phyloP scores from a whole-genome alignment of 192 early-diverging fungal species.

The Thoreauomyces humboldtii region DNA sequence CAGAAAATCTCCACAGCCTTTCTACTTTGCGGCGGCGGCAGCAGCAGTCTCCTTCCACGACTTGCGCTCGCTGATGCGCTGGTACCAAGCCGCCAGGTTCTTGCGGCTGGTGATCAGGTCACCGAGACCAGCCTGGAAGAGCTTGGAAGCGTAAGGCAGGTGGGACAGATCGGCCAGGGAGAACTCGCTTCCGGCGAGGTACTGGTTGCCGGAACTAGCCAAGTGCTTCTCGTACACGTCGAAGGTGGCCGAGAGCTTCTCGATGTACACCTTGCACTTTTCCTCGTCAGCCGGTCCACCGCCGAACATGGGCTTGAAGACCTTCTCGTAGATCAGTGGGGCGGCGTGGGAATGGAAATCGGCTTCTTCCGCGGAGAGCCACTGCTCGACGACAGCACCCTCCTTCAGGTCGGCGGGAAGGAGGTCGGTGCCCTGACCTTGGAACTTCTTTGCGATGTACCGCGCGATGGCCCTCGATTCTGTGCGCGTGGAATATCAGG shows the following conservation, averaged over 20 bases:
- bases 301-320: constrained; percentile 17
- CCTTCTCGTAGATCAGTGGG: not conserved
- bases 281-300: constrained; percentile 5
- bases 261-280: not conserved
- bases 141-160: not conserved
- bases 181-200: constrained; percentile 17
- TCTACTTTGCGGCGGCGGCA: not conserved
- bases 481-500: too few species aligned
- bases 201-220: not conserved
- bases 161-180: constrained; percentile 23
- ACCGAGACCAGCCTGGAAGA: constrained; percentile 2
- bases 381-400: constrained; percentile 37
- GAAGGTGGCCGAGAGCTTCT: constrained; percentile 10
- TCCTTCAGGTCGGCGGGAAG: constrained; percentile 26
- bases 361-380: constrained; percentile 9
- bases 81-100: constrained; percentile 7
- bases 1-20: not conserved
- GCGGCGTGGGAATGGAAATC: constrained; percentile 3
- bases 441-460: constrained; percentile 40
- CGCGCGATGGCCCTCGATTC: constrained; percentile 41
- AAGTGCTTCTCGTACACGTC: constrained; percentile 23
- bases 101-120: constrained; percentile 3
- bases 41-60: constrained; percentile 14
- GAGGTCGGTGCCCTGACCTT: constrained; percentile 23
- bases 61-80: constrained; percentile 2